phyloP scores from a whole-genome alignment of 2,329 filamentous ascomycete species.

The Talaromyces albobiverticillius region DNA sequence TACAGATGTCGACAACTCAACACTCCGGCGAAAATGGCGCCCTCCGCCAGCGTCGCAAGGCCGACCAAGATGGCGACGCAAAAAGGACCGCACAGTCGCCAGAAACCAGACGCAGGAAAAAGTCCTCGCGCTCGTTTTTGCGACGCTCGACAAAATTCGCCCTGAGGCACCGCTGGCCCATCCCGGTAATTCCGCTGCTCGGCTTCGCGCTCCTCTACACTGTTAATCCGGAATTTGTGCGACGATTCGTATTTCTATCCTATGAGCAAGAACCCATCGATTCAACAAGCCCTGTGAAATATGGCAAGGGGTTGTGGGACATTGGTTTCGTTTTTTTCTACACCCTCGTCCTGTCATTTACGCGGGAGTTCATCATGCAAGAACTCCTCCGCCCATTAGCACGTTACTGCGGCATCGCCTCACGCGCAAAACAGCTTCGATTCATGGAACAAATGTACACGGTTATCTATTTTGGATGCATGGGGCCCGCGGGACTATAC shows the following conservation, averaged over 20 bases:
- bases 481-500: slow-evolving; percentile 9
- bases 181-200: slow-evolving; percentile 2
- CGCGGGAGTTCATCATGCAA: slow-evolving; percentile 13
- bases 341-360: slow-evolving; percentile 12
- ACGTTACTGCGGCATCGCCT: slow-evolving; percentile 4
- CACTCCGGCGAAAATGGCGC: no score
- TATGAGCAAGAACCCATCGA: not conserved
- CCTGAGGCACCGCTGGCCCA: slow-evolving; percentile 8
- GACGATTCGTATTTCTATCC: slow-evolving; percentile 6
- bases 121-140: not conserved
- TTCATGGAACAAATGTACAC: slow-evolving; percentile 15
- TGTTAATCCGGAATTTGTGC: not conserved
- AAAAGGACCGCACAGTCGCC: no score
- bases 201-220: slow-evolving; percentile 1
- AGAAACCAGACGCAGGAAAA: not conserved
- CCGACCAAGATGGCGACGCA: no score
- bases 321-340: slow-evolving; percentile 11
- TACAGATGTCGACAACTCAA: no score
- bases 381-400: slow-evolving; percentile 9
- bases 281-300: not conserved
- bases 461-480: slow-evolving; percentile 12
- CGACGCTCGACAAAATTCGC: not conserved
- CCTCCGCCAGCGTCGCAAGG: no score
- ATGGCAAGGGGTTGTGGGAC: slow-evolving; percentile 14
- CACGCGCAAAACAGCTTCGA: slow-evolving; percentile 5